Conservation (phyloP, 2,329 filamentous ascomycete genomes). For the Colletotrichum gloeosporioides region DNA sequence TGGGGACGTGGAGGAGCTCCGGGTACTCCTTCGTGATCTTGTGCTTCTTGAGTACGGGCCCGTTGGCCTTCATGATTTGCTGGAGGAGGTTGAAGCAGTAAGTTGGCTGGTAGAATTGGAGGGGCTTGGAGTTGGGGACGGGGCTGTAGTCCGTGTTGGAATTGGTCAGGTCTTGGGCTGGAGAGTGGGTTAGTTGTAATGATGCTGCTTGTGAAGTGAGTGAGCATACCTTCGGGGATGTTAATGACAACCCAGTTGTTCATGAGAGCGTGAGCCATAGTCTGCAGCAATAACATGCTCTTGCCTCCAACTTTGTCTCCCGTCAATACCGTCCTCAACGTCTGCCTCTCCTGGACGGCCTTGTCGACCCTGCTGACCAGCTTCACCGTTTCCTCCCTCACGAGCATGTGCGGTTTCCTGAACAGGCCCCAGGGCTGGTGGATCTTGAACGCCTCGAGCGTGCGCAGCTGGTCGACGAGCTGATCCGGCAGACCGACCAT, state of each 20-base stretch:
- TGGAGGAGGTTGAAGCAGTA: conserved; percentile 79
- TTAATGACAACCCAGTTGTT: conserved; percentile 90
- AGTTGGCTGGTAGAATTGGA: conserved; percentile 77
- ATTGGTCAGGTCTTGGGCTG: conserved; percentile 81
- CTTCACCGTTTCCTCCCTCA: conserved; percentile 79
- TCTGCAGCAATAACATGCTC: conserved; percentile 84
- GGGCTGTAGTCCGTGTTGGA: conserved; percentile 82
- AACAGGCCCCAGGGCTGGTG: conserved; percentile 91
- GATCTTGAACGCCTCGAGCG: conserved; percentile 89
- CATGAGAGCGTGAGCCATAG: conserved; percentile 79
- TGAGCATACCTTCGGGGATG: conserved; percentile 79
- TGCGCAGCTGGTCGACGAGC: conserved; percentile 80
- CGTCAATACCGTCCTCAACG: conserved; percentile 69
- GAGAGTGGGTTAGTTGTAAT: not conserved
- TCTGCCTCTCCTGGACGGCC: conserved; percentile 58
- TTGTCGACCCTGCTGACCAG: conserved; percentile 68
- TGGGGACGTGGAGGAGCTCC: conserved; percentile 63
- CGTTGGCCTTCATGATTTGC: conserved; percentile 76
- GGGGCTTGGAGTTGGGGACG: conserved; percentile 61
- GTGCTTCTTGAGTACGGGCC: conserved; percentile 61
- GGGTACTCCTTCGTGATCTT: conserved; percentile 50
- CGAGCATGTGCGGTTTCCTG: conserved; percentile 77
- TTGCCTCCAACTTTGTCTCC: conserved; percentile 83
- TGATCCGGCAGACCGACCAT: conserved; percentile 73
- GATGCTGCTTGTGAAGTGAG: not conserved